Evolutionary conservation across 805 yeast genomes (phyloP).

Genomic region (Cyberlindnera lachancei): DNA sequence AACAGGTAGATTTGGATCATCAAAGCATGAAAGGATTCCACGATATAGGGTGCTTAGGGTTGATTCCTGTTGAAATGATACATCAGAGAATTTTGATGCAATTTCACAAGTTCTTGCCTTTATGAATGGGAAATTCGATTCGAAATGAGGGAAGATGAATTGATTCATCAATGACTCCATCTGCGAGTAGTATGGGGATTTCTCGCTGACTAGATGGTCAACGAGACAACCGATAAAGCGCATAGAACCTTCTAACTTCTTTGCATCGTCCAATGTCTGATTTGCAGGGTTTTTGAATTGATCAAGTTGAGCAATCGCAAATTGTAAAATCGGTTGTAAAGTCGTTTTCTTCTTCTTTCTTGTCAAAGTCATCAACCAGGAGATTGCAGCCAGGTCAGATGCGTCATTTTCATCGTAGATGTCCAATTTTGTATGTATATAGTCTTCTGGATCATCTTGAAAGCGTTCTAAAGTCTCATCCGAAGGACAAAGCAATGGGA

Average conservation of each 20-base stretch:
- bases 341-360: slow-evolving; percentile 57
- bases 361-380: slow-evolving; percentile 64
- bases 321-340: slow-evolving; percentile 51
- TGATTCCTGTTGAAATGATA: slow-evolving; percentile 39
- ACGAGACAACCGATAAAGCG: slow-evolving; percentile 72
- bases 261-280: slow-evolving; percentile 40
- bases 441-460: slow-evolving; percentile 85
- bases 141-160: slow-evolving; percentile 66
- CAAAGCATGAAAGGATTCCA: slow-evolving; percentile 37
- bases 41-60: slow-evolving; percentile 33
- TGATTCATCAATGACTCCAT: slow-evolving; percentile 61
- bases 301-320: slow-evolving; percentile 44
- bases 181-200: slow-evolving; percentile 51
- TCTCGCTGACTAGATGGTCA: slow-evolving; percentile 44
- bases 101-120: slow-evolving; percentile 70
- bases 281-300: slow-evolving; percentile 26
- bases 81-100: slow-evolving; percentile 54
- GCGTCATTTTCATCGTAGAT: slow-evolving; percentile 52
- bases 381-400: slow-evolving; percentile 75
- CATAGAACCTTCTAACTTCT: slow-evolving; percentile 70
- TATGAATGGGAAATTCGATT: slow-evolving; percentile 55
- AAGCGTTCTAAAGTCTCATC: slow-evolving; percentile 64
- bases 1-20: slow-evolving; percentile 53
- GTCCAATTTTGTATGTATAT: slow-evolving; percentile 66
- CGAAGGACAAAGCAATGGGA: slow-evolving; percentile 66